phyloP scores from a whole-genome alignment of 805 yeast species.

The Ogataea dorogensis region DNA sequence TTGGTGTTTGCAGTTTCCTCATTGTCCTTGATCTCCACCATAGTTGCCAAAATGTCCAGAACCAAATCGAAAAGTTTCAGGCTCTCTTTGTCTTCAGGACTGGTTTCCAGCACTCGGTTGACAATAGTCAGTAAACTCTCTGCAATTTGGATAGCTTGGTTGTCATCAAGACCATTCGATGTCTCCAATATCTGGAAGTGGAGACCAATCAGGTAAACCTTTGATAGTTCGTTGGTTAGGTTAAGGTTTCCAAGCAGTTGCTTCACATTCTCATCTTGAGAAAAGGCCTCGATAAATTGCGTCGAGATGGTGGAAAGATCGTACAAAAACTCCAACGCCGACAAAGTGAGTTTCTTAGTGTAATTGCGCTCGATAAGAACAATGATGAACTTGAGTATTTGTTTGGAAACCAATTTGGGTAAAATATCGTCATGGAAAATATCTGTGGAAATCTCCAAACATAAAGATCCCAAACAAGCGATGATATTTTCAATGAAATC shows the following conservation, averaged over 20 bases:
- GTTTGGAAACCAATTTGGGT: constrained; percentile 20
- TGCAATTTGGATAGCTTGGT: constrained; percentile 25
- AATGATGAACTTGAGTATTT: constrained; percentile 37
- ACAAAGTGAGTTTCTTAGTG: constrained; percentile 23
- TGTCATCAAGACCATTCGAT: constrained; percentile 22
- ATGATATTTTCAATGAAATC: constrained; percentile 73
- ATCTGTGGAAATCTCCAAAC: constrained; percentile 58
- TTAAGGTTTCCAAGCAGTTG: constrained; percentile 12
- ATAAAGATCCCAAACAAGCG: constrained; percentile 62
- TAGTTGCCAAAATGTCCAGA: constrained; percentile 73
- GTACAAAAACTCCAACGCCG: constrained; percentile 29
- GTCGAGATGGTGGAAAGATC: constrained; percentile 32
- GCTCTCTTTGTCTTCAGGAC: constrained; percentile 39
- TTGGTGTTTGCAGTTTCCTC: constrained; percentile 7
- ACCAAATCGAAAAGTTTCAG: constrained; percentile 67
- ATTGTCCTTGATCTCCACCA: constrained; percentile 53
- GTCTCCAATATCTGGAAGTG: constrained; percentile 33
- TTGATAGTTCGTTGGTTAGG: constrained; percentile 16
- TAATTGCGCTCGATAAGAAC: constrained; percentile 37
- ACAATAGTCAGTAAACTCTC: constrained; percentile 36
- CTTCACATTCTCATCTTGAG: constrained; percentile 17
- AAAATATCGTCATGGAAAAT: constrained; percentile 36
- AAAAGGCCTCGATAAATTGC: constrained; percentile 24
- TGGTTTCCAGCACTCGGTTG: constrained; percentile 11
- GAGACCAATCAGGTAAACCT: constrained; percentile 30